Evolutionary conservation across 305 asterid genomes (phyloP).

Genomic region (Plantago lanceolata): DNA sequence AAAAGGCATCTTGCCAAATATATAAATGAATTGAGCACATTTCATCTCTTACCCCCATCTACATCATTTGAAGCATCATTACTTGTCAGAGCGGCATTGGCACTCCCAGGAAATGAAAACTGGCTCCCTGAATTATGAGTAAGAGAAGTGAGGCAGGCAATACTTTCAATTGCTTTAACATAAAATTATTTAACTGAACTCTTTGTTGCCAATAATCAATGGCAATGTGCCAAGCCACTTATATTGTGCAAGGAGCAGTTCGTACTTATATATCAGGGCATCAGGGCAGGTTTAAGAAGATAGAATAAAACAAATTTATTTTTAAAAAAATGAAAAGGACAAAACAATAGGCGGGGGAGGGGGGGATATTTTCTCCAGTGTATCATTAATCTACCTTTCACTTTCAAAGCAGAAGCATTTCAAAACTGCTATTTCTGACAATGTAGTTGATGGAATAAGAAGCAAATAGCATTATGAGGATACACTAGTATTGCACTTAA

Average conservation of each 20-base stretch:
- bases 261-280: not conserved
- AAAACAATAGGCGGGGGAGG: too few relatives aligned
- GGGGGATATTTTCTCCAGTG: not conserved
- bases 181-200: conserved; percentile 1
- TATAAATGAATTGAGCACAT: not conserved
- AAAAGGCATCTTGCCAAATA: not conserved
- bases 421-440: not conserved
- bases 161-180: conserved; percentile 1
- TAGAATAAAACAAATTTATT: not conserved
- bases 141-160: conserved; percentile 7
- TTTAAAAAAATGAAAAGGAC: too few relatives aligned
- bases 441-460: conserved; percentile 1
- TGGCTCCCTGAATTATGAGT: conserved; percentile 48
- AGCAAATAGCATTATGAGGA: conserved; percentile 1
- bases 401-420: not conserved
- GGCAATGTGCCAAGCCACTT: not conserved
- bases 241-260: not conserved
- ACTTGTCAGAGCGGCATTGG: conserved; percentile 35
- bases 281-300: not conserved
- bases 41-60: conserved; percentile 58
- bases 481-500: not conserved
- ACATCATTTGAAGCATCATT: conserved; percentile 47
- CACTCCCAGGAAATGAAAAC: conserved; percentile 44
- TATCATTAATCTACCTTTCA: not conserved
- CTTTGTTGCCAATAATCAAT: not conserved